Evolutionary conservation across 441 rosid species (phyloP).

Genomic region (Raphanus hybrid): DNA sequence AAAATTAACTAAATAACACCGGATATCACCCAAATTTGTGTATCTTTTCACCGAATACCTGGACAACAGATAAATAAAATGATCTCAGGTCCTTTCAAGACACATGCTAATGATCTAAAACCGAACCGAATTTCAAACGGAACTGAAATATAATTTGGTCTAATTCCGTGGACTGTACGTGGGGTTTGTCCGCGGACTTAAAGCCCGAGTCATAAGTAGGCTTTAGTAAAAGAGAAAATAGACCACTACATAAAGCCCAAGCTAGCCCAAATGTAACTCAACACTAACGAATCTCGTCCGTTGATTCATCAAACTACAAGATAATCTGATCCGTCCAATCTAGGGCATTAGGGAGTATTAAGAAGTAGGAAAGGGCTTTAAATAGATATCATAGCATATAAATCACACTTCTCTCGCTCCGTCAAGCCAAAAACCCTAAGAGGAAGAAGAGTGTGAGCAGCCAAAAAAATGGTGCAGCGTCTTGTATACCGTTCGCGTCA

Average conservation of each 20-base stretch:
- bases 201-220: not conserved
- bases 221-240: not conserved
- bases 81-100: not conserved
- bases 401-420: slow-evolving; percentile 33
- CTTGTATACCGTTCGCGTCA: slow-evolving; percentile 80
- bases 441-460: not conserved
- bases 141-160: not conserved
- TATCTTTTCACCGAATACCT: no score
- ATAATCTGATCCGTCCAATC: slow-evolving; percentile 26
- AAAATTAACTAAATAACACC: no score
- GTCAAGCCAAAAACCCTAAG: slow-evolving; percentile 40
- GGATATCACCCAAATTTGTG: no score
- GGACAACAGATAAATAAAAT: no score
- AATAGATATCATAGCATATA: not conserved
- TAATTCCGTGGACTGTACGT: not conserved
- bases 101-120: not conserved
- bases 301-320: not conserved
- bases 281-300: not conserved
- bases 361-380: slow-evolving; percentile 17
- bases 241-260: not conserved
- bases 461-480: slow-evolving; percentile 76
- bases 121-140: not conserved
- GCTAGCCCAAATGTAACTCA: not conserved
- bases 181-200: not conserved
- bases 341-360: slow-evolving; percentile 27